Percentiles rank a stretch among this genome's conserved stretches.
Evolutionary conservation across 495 filamentous ascomycete species (phyloP).

Genomic region (Neurospora sublineolata): DNA sequence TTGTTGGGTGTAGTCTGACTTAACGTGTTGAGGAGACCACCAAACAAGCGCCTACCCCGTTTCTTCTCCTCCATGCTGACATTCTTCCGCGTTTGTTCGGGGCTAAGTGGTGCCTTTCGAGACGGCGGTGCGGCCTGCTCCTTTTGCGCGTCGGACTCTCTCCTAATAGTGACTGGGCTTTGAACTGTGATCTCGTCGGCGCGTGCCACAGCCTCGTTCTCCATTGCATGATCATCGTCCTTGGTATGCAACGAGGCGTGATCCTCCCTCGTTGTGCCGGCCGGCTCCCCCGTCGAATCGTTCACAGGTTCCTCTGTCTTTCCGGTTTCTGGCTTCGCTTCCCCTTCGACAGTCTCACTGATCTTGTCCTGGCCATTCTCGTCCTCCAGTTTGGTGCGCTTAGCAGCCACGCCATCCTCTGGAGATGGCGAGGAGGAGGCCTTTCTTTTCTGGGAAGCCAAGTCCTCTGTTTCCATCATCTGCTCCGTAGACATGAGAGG

Average conservation of each 20-base stretch:
- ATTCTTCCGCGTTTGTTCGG: slow-evolving; percentile 23
- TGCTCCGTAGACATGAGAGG: neutral
- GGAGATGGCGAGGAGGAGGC: slow-evolving; percentile 9
- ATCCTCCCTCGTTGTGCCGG: neutral
- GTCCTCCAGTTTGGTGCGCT: slow-evolving; percentile 13
- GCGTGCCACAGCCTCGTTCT: neutral
- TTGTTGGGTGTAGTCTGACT: slow-evolving; percentile 59
- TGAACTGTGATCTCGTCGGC: neutral
- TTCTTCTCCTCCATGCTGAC: slow-evolving; percentile 66
- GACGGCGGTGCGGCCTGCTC: neutral
- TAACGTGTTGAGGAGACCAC: slow-evolving; percentile 75
- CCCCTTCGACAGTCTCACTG: neutral
- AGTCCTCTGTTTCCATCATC: neutral
- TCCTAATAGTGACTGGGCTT: neutral
- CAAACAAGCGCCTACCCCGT: slow-evolving; percentile 82
- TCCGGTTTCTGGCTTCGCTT: neutral
- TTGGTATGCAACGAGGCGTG: neutral
- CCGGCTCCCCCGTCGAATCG: neutral
- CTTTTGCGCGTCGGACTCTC: neutral
- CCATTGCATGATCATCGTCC: neutral
- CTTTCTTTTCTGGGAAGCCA: slow-evolving; percentile 13
- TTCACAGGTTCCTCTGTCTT: neutral
- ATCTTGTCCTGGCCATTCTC: slow-evolving; percentile 7
- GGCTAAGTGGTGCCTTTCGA: slow-evolving; percentile 2
- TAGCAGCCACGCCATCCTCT: slow-evolving; percentile 6